Conservation (phyloP, 768 basidiomycete species). For the Pisolithus microcarpus region DNA sequence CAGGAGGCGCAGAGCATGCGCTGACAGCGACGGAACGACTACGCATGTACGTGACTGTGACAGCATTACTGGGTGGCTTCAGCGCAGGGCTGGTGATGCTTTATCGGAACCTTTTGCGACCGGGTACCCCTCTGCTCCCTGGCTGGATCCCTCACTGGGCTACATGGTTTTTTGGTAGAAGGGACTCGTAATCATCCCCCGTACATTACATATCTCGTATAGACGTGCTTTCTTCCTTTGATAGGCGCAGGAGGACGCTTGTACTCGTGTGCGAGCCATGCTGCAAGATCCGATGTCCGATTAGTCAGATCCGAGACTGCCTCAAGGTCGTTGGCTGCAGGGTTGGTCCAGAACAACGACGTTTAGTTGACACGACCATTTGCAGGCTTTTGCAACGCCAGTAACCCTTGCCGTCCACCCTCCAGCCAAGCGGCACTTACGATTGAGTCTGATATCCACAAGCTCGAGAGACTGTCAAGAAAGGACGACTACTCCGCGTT, state of each 20-base stretch:
- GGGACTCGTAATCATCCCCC: constrained; percentile 23
- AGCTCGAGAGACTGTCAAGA: background rate
- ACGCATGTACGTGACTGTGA: constrained; percentile 64
- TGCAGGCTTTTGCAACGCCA: constrained; percentile 1
- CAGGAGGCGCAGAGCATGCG: constrained; percentile 78
- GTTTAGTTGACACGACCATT: background rate
- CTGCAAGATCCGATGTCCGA: constrained; percentile 29
- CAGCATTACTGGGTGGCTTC: constrained; percentile 66
- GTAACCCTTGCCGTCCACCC: constrained; percentile 10
- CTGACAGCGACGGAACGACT: constrained; percentile 62
- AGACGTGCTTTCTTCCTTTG: constrained; percentile 5
- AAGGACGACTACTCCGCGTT: too few relatives aligned
- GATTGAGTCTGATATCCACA: background rate
- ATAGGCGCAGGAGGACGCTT: background rate
- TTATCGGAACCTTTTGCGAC: constrained; percentile 60
- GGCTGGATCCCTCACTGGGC: constrained; percentile 57
- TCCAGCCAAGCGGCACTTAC: background rate
- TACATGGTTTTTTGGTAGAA: constrained; percentile 57
- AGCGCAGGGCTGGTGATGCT: constrained; percentile 64
- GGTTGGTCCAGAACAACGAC: constrained; percentile 10
- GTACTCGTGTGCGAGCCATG: background rate
- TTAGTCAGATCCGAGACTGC: constrained; percentile 30
- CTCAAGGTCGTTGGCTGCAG: constrained; percentile 28
- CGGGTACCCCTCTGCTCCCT: constrained; percentile 47
- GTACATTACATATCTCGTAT: constrained; percentile 10